A percentile compares a stretch with the other conserved stretches of the same genome.
These are phyloP conservation scores for Neurospora terricola DNA, from an alignment of 495 filamentous ascomycete species.

Conservation along the genomic window DNA sequence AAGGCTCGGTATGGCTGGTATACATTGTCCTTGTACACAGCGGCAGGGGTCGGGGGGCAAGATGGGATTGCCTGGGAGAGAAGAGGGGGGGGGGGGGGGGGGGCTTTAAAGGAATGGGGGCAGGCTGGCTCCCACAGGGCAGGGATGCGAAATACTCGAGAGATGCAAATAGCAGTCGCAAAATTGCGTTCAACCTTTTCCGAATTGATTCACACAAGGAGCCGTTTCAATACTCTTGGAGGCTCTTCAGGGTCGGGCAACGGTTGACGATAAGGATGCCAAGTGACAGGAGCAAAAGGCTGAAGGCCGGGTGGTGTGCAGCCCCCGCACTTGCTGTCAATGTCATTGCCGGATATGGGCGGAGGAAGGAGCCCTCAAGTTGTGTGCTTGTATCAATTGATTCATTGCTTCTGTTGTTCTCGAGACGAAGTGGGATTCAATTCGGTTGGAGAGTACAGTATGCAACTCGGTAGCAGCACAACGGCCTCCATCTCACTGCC, in stretches of 20 bases:
- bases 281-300: neutral
- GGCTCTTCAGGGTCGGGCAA: neutral
- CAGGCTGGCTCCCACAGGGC: neutral
- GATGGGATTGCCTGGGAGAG: neutral
- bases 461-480: neutral
- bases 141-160: neutral
- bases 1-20: slow-evolving; percentile 3
- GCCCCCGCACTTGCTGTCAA: neutral
- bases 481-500: neutral
- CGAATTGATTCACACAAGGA: neutral
- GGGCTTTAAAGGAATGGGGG: neutral
- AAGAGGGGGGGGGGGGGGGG: neutral
- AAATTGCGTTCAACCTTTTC: neutral
- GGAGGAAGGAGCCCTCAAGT: neutral
- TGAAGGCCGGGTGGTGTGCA: neutral
- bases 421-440: neutral
- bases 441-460: neutral
- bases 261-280: neutral
- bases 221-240: neutral
- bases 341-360: neutral
- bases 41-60: slow-evolving; percentile 1
- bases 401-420: neutral
- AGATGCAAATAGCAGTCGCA: neutral
- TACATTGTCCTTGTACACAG: neutral
- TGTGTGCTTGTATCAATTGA: neutral